Evolutionary conservation across 345 rosid genomes (phyloP).

Genomic region (Dipteronia sinensis): DNA sequence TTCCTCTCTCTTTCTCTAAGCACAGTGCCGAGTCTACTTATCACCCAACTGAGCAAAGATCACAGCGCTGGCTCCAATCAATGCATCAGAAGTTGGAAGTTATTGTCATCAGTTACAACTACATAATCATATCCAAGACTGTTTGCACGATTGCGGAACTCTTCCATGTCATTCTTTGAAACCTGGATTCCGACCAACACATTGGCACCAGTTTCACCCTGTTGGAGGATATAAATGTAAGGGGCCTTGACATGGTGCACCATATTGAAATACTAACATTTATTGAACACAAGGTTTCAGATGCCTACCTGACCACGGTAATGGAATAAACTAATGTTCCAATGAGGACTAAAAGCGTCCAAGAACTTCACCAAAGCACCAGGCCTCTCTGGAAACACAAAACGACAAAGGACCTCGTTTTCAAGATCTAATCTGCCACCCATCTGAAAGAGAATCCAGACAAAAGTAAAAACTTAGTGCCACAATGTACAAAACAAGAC

Average conservation of each 20-base stretch:
- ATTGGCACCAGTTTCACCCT: constrained; percentile 97
- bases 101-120: constrained; percentile 60
- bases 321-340: constrained; percentile 96
- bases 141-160: constrained; percentile 53
- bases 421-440: constrained; percentile 72
- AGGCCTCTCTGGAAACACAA: constrained; percentile 92
- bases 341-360: constrained; percentile 85
- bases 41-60: not conserved
- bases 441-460: constrained; percentile 52
- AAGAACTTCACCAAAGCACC: constrained; percentile 95
- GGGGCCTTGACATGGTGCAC: not conserved
- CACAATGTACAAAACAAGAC: not conserved
- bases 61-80: constrained; percentile 25
- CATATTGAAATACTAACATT: not conserved
- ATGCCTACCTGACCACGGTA: constrained; percentile 78
- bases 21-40: not conserved
- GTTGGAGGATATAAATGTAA: constrained; percentile 17
- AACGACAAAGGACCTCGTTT: constrained; percentile 83
- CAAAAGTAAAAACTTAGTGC: constrained; percentile 1
- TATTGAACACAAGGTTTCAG: not conserved
- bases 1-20: not conserved
- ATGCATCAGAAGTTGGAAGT: constrained; percentile 77
- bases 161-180: constrained; percentile 53
- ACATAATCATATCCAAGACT: constrained; percentile 72
- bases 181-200: constrained; percentile 91